Percentiles rank a stretch among this genome's conserved stretches.
Evolutionary conservation across 2,329 filamentous ascomycete genomes (phyloP).

Genomic region (Talaromyces sp.): DNA sequence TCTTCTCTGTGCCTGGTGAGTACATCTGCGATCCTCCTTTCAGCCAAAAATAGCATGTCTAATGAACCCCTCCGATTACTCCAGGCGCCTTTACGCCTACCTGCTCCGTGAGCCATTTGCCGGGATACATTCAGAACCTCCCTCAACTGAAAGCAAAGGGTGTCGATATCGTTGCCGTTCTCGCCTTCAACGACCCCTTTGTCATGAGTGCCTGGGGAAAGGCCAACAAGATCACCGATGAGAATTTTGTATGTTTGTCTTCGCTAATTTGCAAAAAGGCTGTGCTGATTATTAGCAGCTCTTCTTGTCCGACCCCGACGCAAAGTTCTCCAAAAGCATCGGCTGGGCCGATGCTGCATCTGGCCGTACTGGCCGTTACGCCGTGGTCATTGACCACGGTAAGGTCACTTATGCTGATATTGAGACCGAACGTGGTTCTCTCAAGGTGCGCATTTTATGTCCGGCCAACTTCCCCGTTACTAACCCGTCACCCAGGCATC

Average conservation of each 20-base stretch:
- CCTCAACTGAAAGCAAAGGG: slow-evolving; percentile 71
- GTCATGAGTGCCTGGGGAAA: slow-evolving; percentile 91
- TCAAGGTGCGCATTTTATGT: slow-evolving; percentile 34
- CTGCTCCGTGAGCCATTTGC: slow-evolving; percentile 76
- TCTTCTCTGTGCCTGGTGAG: slow-evolving; percentile 64
- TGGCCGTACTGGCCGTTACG: slow-evolving; percentile 73
- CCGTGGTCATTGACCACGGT: slow-evolving; percentile 75
- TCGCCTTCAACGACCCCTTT: slow-evolving; percentile 79
- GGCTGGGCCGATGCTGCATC: slow-evolving; percentile 66
- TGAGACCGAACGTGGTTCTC: slow-evolving; percentile 51
- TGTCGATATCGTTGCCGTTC: slow-evolving; percentile 75
- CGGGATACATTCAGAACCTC: slow-evolving; percentile 71
- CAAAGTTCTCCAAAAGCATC: slow-evolving; percentile 71
- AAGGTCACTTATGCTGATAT: slow-evolving; percentile 77
- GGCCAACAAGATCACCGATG: slow-evolving; percentile 72
- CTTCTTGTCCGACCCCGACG: slow-evolving; percentile 70
- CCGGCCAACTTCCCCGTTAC: neutral
- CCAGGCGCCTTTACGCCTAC: slow-evolving; percentile 79
- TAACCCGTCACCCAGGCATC: slow-evolving; percentile 31
- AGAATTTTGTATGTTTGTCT: slow-evolving; percentile 55
- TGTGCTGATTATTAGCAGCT: slow-evolving; percentile 45
- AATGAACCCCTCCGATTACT: neutral
- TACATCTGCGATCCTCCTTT: neutral
- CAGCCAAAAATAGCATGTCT: neutral
- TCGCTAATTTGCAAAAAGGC: neutral